Conservation (phyloP, 2,329 filamentous ascomycete species). For the Exophiala oligosperma region DNA sequence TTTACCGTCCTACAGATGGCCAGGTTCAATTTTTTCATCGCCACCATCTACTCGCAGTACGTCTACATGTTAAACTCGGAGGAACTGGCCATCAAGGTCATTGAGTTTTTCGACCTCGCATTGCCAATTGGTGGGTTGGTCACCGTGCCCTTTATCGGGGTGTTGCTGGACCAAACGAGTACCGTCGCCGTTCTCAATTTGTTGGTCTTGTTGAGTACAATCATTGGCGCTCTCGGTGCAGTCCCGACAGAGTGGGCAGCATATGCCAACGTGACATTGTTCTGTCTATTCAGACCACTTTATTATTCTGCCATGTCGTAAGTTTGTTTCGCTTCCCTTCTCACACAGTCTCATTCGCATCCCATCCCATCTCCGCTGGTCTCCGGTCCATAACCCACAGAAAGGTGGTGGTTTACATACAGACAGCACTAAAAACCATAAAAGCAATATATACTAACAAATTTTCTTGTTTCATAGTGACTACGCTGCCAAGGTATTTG, state of each 20-base stretch:
- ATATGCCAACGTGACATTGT: conserved; percentile 77
- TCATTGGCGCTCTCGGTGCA: conserved; percentile 74
- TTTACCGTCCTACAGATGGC: conserved; percentile 75
- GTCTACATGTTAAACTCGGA: conserved; percentile 68
- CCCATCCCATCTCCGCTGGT: too few relatives aligned
- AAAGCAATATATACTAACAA: not conserved
- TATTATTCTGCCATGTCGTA: conserved; percentile 86
- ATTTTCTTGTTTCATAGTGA: conserved; percentile 45
- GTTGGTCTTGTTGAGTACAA: conserved; percentile 70
- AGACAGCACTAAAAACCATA: too few relatives aligned
- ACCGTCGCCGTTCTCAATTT: conserved; percentile 69
- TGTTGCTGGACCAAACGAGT: conserved; percentile 73
- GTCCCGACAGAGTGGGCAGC: conserved; percentile 68
- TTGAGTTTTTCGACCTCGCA: conserved; percentile 80
- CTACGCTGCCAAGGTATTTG: conserved; percentile 88
- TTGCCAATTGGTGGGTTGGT: conserved; percentile 78
- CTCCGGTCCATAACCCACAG: too few relatives aligned
- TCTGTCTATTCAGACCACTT: conserved; percentile 81
- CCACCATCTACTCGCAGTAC: conserved; percentile 80
- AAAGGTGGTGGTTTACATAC: too few relatives aligned
- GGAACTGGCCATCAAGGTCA: conserved; percentile 65
- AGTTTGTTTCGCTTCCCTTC: conserved; percentile 28
- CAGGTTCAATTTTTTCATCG: conserved; percentile 85
- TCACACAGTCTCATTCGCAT: too few relatives aligned
- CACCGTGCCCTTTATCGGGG: conserved; percentile 80